Evolutionary conservation across 371 early-diverging fungal genomes (phyloP), one percentile per base, ranked within the genome.

Genomic region (Mucor ambiguus): DNA sequence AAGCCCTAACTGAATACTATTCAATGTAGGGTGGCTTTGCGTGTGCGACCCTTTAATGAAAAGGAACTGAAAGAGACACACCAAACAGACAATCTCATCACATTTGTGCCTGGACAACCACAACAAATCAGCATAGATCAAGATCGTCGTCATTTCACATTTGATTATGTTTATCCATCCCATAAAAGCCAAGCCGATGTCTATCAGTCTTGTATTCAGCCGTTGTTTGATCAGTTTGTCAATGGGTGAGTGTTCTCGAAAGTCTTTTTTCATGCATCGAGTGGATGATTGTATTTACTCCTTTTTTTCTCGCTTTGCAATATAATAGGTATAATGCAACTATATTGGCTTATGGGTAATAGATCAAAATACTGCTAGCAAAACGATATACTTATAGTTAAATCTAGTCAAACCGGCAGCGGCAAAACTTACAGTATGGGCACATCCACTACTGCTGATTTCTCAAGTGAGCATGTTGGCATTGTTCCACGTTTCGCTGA

Each of bases 401-500:
- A 22, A 11, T 20, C 58, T 68, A 80, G 82, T 33, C 83, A 82
- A 73, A 82, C 83, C 16, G 83, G 83, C 11, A 78, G 78, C 37
- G 89, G 93, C 57, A 91, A 89, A 46, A 85, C 76, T 1, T 83
- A 81, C 58, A 75, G 77, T 44, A 77, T 80, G 81, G 85, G 84
- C 18, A 81, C 79, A 68, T 73, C 65, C 54, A 57, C 71, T 22
- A 76, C 82, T 26, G 20, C 49, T 49, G 49, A 22, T 49, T 1
- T 24, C 22, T 26, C 49, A 0, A 26, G 12, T 2, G 49, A 49
- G 14, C 61, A 44, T 14, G 64, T 68, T 56, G 97, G 96, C 28
- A 93, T 96, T 60, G 91, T 97, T 49, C 96, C 97, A 44, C 89
- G 96, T 38, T 89, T 96, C 33, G 87, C 96, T 59, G 64, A 84